These are phyloP conservation scores for Chlorella sp. DNA, from an alignment of 139 green algal genomes.

Conservation along the genomic window DNA sequence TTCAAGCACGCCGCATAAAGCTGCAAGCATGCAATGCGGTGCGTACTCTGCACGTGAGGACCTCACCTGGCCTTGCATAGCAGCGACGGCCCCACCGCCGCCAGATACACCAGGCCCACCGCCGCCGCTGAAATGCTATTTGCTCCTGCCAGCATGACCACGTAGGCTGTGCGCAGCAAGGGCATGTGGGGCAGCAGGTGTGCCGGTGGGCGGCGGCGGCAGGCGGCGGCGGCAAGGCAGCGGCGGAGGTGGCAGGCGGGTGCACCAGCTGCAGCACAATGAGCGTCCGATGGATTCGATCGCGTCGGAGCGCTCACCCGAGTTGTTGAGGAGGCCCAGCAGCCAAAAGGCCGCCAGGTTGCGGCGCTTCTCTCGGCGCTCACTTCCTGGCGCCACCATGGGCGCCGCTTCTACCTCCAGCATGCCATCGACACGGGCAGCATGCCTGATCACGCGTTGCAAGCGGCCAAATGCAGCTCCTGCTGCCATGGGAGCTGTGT, in stretches of 20 bases:
- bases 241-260: neutral
- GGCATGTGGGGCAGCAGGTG: too few relatives aligned
- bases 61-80: conserved; percentile 59
- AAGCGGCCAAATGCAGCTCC: too few relatives aligned
- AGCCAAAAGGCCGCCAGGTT: conserved; percentile 53
- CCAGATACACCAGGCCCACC: conserved; percentile 74
- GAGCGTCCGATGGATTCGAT: too few relatives aligned
- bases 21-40: too few relatives aligned
- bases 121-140: conserved; percentile 60
- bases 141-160: conserved; percentile 76
- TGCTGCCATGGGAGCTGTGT: too few relatives aligned
- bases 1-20: too few relatives aligned
- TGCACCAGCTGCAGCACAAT: neutral
- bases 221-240: neutral
- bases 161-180: conserved; percentile 51
- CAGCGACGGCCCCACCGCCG: conserved; percentile 61
- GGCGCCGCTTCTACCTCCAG: conserved; percentile 11
- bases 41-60: neutral
- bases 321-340: conserved; percentile 65
- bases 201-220: neutral
- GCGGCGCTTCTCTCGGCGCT: neutral
- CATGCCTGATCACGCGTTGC: too few relatives aligned
- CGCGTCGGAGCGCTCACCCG: neutral
- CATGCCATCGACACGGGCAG: neutral
- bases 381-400: neutral